Percentiles rank a stretch among this genome's conserved stretches.
Evolutionary conservation across 805 yeast species (phyloP).

Genomic region (Zygosaccharomyces pseudorouxii): DNA sequence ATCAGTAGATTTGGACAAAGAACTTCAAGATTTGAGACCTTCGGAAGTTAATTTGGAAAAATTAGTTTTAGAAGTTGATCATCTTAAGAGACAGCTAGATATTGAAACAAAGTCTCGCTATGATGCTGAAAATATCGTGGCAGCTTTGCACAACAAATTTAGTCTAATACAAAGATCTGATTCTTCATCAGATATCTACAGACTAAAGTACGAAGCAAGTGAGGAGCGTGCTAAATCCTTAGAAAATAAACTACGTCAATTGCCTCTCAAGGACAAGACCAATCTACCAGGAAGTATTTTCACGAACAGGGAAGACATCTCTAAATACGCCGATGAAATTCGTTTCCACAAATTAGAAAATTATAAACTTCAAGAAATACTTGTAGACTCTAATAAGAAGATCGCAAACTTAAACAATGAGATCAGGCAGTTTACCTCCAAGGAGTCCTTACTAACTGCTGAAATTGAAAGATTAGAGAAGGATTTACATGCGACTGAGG

Average conservation of each 20-base stretch:
- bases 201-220: constrained; percentile 44
- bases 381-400: constrained; percentile 45
- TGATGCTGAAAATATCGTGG: constrained; percentile 46
- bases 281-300: constrained; percentile 30
- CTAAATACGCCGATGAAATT: constrained; percentile 34
- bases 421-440: constrained; percentile 37
- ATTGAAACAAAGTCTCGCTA: constrained; percentile 47
- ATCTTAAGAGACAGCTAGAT: constrained; percentile 45
- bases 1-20: constrained; percentile 27
- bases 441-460: constrained; percentile 37
- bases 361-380: constrained; percentile 45
- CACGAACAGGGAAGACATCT: constrained; percentile 25
- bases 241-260: constrained; percentile 35
- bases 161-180: constrained; percentile 27
- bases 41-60: constrained; percentile 32
- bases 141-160: constrained; percentile 26
- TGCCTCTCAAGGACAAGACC: constrained; percentile 27
- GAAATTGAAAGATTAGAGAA: constrained; percentile 46
- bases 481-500: constrained; percentile 50
- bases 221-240: constrained; percentile 41
- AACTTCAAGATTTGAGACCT: constrained; percentile 13
- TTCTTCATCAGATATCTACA: constrained; percentile 37
- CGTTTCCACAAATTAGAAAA: constrained; percentile 31
- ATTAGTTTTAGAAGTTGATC: constrained; percentile 42
- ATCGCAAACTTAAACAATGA: constrained; percentile 43